Percentiles rank a stretch among this genome's conserved stretches.
Evolutionary conservation across 257 asterid genomes (phyloP).

Genomic region (Scutellaria barbata): DNA sequence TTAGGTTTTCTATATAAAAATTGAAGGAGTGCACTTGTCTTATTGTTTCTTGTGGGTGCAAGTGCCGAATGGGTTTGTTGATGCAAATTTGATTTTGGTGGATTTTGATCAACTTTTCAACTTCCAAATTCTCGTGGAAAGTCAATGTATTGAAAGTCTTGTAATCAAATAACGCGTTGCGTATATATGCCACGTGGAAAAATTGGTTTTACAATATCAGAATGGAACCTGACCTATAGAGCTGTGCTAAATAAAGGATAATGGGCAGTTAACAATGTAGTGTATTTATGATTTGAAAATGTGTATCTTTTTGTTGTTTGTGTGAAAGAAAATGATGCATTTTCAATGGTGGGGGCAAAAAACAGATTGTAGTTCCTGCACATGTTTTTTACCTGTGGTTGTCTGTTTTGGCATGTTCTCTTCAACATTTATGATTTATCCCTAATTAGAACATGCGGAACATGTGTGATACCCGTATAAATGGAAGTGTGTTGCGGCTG

Average conservation of each 20-base stretch:
- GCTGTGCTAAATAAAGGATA: slow-evolving; percentile 5
- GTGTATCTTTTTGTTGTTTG: neutral
- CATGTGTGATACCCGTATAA: neutral
- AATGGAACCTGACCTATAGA: neutral
- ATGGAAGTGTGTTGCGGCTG: neutral
- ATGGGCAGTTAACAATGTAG: neutral
- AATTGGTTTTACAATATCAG: slow-evolving; percentile 13
- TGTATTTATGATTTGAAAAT: neutral
- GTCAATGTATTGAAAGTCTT: neutral
- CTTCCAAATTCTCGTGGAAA: neutral
- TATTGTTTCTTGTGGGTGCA: slow-evolving; percentile 15
- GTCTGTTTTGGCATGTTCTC: neutral
- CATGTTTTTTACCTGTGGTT: neutral
- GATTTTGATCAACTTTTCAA: neutral
- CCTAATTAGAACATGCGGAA: neutral
- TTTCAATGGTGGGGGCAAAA: neutral
- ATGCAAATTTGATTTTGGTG: slow-evolving; percentile 10
- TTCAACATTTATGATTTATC: neutral
- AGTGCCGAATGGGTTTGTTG: neutral
- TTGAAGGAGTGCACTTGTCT: neutral
- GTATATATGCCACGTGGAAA: neutral
- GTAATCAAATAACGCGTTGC: neutral
- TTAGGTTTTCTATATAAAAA: slow-evolving; percentile 21
- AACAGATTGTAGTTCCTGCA: neutral
- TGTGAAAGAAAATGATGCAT: neutral